Conservation (phyloP, 352 stramenopile genomes). For the Pythium phragmiticola region DNA sequence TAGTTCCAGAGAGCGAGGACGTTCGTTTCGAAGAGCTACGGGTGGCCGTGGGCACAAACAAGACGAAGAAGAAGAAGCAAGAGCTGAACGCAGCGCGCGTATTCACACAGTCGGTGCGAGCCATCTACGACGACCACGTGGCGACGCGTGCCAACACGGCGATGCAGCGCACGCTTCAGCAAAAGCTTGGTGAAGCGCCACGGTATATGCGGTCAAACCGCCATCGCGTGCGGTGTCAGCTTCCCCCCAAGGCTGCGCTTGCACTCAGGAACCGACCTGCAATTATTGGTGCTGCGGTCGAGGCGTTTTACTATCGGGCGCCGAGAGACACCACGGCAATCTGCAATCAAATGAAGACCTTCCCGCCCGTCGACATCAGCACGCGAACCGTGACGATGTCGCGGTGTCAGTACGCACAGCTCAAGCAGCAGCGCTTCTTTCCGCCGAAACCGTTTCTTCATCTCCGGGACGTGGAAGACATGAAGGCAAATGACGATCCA, state of each 20-base stretch:
- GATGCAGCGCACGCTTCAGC: conserved; percentile 24
- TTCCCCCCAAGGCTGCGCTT: conserved; percentile 23
- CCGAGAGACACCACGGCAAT: conserved; percentile 37
- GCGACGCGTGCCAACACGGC: conserved; percentile 15
- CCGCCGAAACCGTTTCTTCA: conserved; percentile 57
- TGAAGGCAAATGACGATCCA: background rate
- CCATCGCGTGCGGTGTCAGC: conserved; percentile 29
- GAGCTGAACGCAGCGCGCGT: conserved; percentile 1
- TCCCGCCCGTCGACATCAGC: conserved; percentile 27
- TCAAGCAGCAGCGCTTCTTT: conserved; percentile 77
- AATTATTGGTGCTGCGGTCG: conserved; percentile 31
- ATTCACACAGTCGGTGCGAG: conserved; percentile 4
- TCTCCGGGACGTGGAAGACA: background rate
- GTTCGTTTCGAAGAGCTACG: conserved; percentile 3
- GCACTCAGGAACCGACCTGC: conserved; percentile 20
- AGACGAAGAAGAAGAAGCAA: background rate
- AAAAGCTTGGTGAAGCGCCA: conserved; percentile 21
- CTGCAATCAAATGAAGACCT: conserved; percentile 56
- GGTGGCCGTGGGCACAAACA: background rate
- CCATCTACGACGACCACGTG: conserved; percentile 13
- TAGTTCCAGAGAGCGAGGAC: conserved; percentile 10
- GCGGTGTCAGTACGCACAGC: conserved; percentile 80
- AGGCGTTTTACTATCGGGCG: conserved; percentile 45
- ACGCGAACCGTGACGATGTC: conserved; percentile 59
- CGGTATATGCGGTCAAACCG: conserved; percentile 28